A percentile compares a stretch with the other conserved stretches of the same genome.
Conservation (phyloP, 1,139 yeast species). For the Taiozyma sp. region DNA sequence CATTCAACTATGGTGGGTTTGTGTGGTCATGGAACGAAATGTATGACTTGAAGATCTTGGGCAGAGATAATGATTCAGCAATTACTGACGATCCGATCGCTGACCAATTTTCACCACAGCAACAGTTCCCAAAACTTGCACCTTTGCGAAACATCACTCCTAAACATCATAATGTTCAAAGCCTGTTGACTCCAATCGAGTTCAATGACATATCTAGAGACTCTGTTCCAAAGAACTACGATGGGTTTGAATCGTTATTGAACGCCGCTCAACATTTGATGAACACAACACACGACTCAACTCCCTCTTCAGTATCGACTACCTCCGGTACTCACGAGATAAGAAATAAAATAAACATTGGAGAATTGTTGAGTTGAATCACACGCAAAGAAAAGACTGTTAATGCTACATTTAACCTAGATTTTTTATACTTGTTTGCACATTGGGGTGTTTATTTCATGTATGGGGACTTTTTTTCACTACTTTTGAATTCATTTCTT, state of each 20-base stretch:
- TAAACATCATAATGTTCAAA: background rate
- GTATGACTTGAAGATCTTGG: slow-evolving; percentile 17
- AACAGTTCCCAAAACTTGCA: background rate
- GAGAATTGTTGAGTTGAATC: background rate
- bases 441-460: background rate
- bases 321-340: background rate
- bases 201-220: background rate
- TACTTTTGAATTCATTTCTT: too few relatives aligned
- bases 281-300: slow-evolving; percentile 1
- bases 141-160: background rate
- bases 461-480: background rate
- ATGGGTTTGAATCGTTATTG: slow-evolving; percentile 19
- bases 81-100: slow-evolving; percentile 4
- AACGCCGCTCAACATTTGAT: slow-evolving; percentile 23
- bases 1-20: slow-evolving; percentile 24
- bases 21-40: slow-evolving; percentile 23
- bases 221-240: slow-evolving; percentile 17
- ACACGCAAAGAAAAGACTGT: background rate
- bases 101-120: background rate
- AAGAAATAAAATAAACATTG: background rate
- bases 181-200: background rate
- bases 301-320: background rate
- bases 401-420: background rate
- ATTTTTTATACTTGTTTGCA: background rate
- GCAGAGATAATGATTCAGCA: slow-evolving; percentile 15